Percentiles rank a stretch among this genome's conserved stretches.
These are phyloP conservation scores for Cyberlindnera galapagoensis DNA, from an alignment of 805 yeast genomes.

Conservation along the genomic window DNA sequence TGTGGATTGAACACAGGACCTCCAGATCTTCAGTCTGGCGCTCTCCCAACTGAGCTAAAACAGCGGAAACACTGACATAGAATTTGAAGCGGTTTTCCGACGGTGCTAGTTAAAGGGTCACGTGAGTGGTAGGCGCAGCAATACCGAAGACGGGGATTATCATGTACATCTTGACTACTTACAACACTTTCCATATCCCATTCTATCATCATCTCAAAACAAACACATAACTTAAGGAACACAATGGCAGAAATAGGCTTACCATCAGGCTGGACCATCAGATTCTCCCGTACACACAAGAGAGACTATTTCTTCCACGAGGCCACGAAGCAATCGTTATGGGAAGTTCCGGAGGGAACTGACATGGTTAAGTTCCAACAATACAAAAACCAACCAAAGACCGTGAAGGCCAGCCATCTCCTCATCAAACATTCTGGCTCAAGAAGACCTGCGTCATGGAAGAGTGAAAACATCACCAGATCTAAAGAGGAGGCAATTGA, in stretches of 20 bases:
- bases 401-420: slow-evolving; percentile 76
- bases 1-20: slow-evolving; percentile 85
- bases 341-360: slow-evolving; percentile 91
- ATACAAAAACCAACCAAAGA: slow-evolving; percentile 54
- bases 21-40: slow-evolving; percentile 47
- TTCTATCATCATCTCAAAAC: too few relatives aligned
- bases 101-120: too few relatives aligned
- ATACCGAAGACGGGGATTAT: too few relatives aligned
- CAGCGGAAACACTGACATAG: too few relatives aligned
- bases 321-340: slow-evolving; percentile 63
- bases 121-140: too few relatives aligned
- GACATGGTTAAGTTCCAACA: slow-evolving; percentile 50
- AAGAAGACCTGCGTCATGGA: slow-evolving; percentile 92
- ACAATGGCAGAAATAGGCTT: too few relatives aligned
- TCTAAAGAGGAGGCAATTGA: slow-evolving; percentile 79
- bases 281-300: slow-evolving; percentile 70
- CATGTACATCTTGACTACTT: too few relatives aligned
- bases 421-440: slow-evolving; percentile 77
- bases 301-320: slow-evolving; percentile 79
- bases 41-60: slow-evolving; percentile 30
- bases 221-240: too few relatives aligned
- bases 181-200: too few relatives aligned
- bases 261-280: slow-evolving; percentile 80
- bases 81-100: too few relatives aligned
- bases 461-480: slow-evolving; percentile 65